Evolutionary conservation across 169 alveolate genomes (phyloP), one percentile per base, ranked within the genome.

Genomic region (Plasmodium coatneyi): DNA sequence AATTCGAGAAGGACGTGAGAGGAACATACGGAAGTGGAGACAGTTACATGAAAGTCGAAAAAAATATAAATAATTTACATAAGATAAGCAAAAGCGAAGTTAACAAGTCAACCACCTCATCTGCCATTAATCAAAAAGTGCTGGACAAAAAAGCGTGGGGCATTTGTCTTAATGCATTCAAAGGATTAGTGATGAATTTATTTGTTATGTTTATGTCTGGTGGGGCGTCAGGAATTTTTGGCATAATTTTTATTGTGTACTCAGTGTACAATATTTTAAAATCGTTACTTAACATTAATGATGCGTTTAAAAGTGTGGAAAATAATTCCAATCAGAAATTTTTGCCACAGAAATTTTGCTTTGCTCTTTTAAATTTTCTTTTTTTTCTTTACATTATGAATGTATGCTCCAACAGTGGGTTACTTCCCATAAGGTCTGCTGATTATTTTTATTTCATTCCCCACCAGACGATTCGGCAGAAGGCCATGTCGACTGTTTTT

Each of bases 121-220:
- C 46, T 25, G 43, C 76, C 12, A 36, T 52, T 3, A 79, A 34
- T 34, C 70, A 76, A 41, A 76, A 87, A 39, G 34, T 87, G n/a
- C 70, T 87, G 16, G 82, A 78, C 16, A 87, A 71, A 49, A 79
- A 56, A 25, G 93, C 93, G 39, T 87, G 93, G 93, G 39, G 71
- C 25, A 46, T 87, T 56, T 87, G 93, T 60, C 70, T 87, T 16
- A 87, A 87, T 32, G 39, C 89, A 87, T 78, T 87, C 80, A 87
- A 87, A 79, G 93, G 93, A 25, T 60, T 87, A 54, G 36, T 79
- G 34, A 87, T 87, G 93, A 87, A 87, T 41, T n/a, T 87, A 78
- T 87, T 87, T 79, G 93, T 87, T 71, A 87, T 87, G 93, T 87
- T 78, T 46, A 87, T 87, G 93, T 87, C 93, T 4, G 93, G 93